A percentile compares a stretch with the other conserved stretches of the same genome.
Evolutionary conservation across 192 early-diverging fungal species (phyloP).

Genomic region (Entomortierella beljakovae): DNA sequence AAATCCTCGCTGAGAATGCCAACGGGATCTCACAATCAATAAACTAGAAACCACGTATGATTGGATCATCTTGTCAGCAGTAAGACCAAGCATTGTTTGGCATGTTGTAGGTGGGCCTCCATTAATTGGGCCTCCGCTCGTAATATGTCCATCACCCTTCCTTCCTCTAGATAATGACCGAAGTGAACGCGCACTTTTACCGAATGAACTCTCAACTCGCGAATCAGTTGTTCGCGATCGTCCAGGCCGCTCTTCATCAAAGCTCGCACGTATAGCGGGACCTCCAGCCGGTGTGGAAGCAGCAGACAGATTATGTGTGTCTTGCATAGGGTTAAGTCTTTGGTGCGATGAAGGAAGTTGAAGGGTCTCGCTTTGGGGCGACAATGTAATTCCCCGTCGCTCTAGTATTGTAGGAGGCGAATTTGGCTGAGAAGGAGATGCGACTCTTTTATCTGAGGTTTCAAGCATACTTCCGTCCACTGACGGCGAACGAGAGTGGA

Average conservation of each 20-base stretch:
- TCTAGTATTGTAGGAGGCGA: slow-evolving; percentile 25
- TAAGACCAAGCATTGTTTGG: slow-evolving; percentile 34
- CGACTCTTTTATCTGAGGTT: background rate
- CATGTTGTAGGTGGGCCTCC: slow-evolving; percentile 19
- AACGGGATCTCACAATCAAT: slow-evolving; percentile 28
- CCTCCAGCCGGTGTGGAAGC: background rate
- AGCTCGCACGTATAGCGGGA: background rate
- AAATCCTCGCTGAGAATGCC: slow-evolving; percentile 9
- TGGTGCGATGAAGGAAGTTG: background rate
- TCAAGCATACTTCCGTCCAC: slow-evolving; percentile 4
- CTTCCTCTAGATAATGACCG: slow-evolving; percentile 27
- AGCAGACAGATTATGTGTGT: slow-evolving; percentile 10
- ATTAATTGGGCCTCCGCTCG: background rate
- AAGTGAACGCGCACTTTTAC: slow-evolving; percentile 5
- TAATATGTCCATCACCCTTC: background rate
- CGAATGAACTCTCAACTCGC: background rate
- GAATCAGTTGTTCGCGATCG: background rate
- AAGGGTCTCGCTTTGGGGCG: slow-evolving; percentile 4
- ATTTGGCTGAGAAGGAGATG: background rate
- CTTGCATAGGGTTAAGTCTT: background rate
- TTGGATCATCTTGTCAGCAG: slow-evolving; percentile 37
- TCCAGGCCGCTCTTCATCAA: slow-evolving; percentile 11
- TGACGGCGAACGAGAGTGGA: background rate
- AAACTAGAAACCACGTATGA: slow-evolving; percentile 31
- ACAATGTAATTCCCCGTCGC: slow-evolving; percentile 31